A percentile compares a stretch with the other conserved stretches of the same genome.
Conservation (phyloP, 495 filamentous ascomycete genomes). For the Tuber melanosporum region DNA sequence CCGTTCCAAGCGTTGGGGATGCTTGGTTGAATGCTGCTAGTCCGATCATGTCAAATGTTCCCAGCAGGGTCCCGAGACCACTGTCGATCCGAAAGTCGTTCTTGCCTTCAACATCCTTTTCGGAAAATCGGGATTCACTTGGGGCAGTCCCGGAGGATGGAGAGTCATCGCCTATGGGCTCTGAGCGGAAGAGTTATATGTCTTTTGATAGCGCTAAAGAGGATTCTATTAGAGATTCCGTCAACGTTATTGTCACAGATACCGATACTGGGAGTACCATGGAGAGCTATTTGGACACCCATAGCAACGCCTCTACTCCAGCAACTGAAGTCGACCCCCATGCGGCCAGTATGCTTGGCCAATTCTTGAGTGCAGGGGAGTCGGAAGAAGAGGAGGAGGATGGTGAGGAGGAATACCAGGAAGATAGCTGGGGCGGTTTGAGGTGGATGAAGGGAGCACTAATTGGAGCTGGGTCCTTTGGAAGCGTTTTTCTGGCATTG, state of each 20-base stretch:
- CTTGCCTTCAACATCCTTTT: slow-evolving; percentile 47
- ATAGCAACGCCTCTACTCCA: slow-evolving; percentile 59
- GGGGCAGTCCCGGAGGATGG: slow-evolving; percentile 81
- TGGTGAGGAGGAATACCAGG: slow-evolving; percentile 66
- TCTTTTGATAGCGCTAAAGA: slow-evolving; percentile 74
- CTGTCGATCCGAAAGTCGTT: slow-evolving; percentile 58
- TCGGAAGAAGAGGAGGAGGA: slow-evolving; percentile 78
- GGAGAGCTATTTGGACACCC: slow-evolving; percentile 71
- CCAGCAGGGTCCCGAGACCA: slow-evolving; percentile 50
- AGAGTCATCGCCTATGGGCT: slow-evolving; percentile 22
- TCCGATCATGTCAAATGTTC: slow-evolving; percentile 44
- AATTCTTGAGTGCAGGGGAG: slow-evolving; percentile 74
- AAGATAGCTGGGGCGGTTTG: slow-evolving; percentile 67
- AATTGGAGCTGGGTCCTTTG: slow-evolving; percentile 95
- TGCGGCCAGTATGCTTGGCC: slow-evolving; percentile 23
- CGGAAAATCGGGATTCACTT: slow-evolving; percentile 52
- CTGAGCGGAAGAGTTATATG: slow-evolving; percentile 90
- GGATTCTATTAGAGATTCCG: slow-evolving; percentile 50
- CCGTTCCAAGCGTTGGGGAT: slow-evolving; percentile 93
- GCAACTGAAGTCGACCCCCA: slow-evolving; percentile 51
- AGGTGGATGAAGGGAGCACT: slow-evolving; percentile 99
- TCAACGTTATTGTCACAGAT: slow-evolving; percentile 53
- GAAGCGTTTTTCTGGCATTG: slow-evolving; percentile 92
- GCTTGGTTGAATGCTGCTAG: slow-evolving; percentile 69
- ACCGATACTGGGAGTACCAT: slow-evolving; percentile 66